Base-by-base conservation (phyloP, 202 grass and related monocot genomes). In the Dendrocalamus latiflorus region DNA sequence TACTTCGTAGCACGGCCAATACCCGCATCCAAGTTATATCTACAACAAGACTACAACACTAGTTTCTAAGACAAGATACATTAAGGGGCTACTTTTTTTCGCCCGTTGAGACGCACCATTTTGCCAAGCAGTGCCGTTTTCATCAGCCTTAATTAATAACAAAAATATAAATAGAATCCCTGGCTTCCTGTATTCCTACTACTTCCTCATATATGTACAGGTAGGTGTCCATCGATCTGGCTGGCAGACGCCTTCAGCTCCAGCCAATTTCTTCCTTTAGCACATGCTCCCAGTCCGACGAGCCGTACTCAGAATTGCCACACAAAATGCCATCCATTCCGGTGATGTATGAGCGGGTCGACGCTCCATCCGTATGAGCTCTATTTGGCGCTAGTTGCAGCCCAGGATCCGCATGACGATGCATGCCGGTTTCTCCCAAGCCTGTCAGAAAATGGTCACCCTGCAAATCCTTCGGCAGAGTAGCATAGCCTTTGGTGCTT, bases 231-330 rank as follows among this genome's bases (percentile, higher is more conserved):
- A n/a, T n/a, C n/a, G n/a, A 60, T 68, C 58, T 67, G 47, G 11
- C 43, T 65, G 4, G 6, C 28, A 79, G 50, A 68, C 62, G 60
- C 25, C 58, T 69, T 83, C 43, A 83, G 80, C 75, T 79, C 81
- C 79, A 83, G 8, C 42, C 41, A 0, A 56, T 68, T 85, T 91
- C 89, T 64, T 91, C 80, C 34, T 76, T 53, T 45, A 73, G 65
- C 77, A 88, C 85, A 51, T 85, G 85, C 65, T 81, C 85, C 81
- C 89, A 84, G 11, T 91, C 89, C 4, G 71, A 91, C 16, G 58
- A 88, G 54, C 79, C 74, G 26, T 86, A 79, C 25, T 83, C 75
- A 2, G 36, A 62, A 45, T 70, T 83, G 20, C 60, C 36, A 24
- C 2, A 8, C 20, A 38, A 68, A 79, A 86, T 68, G 67, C 21